Evolutionary conservation across 805 yeast genomes (phyloP).

Genomic region (Teunomyces pallodes): DNA sequence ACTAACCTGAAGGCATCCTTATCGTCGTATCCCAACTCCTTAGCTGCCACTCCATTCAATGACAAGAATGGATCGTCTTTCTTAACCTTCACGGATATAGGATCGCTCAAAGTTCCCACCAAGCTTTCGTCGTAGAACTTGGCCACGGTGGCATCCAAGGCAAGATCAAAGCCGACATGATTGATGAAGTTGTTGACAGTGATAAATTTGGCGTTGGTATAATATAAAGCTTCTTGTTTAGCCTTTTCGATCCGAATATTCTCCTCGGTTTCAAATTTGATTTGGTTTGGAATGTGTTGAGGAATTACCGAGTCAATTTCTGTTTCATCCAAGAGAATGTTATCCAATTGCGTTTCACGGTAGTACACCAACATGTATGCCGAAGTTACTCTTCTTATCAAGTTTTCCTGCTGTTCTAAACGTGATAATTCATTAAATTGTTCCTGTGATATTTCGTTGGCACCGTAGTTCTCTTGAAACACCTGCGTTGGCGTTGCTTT

Average conservation of each 20-base stretch:
- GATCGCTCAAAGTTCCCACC: constrained; percentile 46
- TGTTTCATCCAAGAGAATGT: constrained; percentile 58
- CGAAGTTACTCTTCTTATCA: constrained; percentile 77
- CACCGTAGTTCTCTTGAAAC: constrained; percentile 90
- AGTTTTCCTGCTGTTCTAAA: constrained; percentile 59
- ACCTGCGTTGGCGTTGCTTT: constrained; percentile 81
- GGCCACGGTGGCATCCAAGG: constrained; percentile 53
- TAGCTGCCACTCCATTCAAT: constrained; percentile 49
- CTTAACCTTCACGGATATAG: constrained; percentile 49
- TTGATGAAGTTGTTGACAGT: constrained; percentile 52
- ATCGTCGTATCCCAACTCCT: constrained; percentile 33
- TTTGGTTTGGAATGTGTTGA: constrained; percentile 59
- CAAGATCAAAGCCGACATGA: constrained; percentile 74
- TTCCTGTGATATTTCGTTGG: constrained; percentile 52
- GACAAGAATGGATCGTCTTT: constrained; percentile 54
- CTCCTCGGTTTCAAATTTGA: constrained; percentile 61
- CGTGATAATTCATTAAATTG: constrained; percentile 52
- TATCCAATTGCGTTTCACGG: constrained; percentile 56
- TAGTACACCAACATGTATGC: constrained; percentile 97
- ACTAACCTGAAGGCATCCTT: constrained; percentile 52
- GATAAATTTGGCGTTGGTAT: constrained; percentile 51
- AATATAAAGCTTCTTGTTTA: constrained; percentile 56
- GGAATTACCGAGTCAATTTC: constrained; percentile 48
- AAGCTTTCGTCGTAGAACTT: constrained; percentile 49
- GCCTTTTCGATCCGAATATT: constrained; percentile 55